Percentiles rank a stretch among this genome's conserved stretches.
Evolutionary conservation across 2,329 filamentous ascomycete genomes (phyloP).

Genomic region (Nothopassalora personata): DNA sequence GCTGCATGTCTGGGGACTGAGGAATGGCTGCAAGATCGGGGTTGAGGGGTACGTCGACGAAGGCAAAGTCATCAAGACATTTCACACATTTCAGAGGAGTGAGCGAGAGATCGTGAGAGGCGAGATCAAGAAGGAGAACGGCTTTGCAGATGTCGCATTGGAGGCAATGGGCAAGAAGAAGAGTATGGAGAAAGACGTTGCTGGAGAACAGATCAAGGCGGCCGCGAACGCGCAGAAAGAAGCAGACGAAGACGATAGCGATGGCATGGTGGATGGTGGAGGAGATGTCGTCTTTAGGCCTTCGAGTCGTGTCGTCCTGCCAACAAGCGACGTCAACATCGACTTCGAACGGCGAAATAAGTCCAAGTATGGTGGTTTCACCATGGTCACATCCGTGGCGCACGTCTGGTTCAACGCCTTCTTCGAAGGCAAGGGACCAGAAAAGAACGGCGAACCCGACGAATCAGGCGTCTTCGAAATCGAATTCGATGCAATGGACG

Average conservation of each 20-base stretch:
- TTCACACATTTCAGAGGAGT: constrained; percentile 70
- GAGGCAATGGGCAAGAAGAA: constrained; percentile 39
- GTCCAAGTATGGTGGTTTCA: constrained; percentile 66
- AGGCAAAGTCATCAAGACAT: constrained; percentile 75
- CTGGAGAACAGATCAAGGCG: constrained; percentile 15
- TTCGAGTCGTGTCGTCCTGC: constrained; percentile 59
- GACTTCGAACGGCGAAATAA: constrained; percentile 82
- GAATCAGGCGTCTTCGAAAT: constrained; percentile 67
- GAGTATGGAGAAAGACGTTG: constrained; percentile 13
- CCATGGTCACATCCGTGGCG: constrained; percentile 86
- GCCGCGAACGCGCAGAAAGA: constrained; percentile 19
- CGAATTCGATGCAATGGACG: constrained; percentile 78
- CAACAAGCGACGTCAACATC: constrained; percentile 83
- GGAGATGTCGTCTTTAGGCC: constrained; percentile 78
- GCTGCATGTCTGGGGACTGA: constrained; percentile 81
- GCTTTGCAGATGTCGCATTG: constrained; percentile 42
- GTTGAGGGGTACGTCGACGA: constrained; percentile 85
- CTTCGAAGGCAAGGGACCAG: constrained; percentile 77
- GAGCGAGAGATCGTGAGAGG: constrained; percentile 67
- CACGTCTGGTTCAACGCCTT: constrained; percentile 97
- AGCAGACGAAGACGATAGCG: constrained; percentile 12
- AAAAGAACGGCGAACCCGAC: constrained; percentile 59
- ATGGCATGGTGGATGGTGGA: constrained; percentile 45
- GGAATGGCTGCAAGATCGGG: constrained; percentile 80
- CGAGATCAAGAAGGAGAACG: constrained; percentile 38